Evolutionary conservation across 179 eudicot species (phyloP).

Genomic region (Actinidia chinensis): DNA sequence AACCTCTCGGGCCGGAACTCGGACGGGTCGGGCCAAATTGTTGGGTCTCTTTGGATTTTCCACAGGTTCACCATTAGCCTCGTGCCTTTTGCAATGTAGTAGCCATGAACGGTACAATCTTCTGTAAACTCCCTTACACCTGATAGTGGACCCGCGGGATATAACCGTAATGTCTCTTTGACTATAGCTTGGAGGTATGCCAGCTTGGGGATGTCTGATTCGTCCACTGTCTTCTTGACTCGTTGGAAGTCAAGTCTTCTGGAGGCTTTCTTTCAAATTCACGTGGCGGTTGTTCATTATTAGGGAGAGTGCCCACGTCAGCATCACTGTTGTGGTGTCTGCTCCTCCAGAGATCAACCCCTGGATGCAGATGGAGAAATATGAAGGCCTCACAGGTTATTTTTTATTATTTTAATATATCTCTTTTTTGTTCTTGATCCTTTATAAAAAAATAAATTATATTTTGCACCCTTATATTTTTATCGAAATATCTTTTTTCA

Average conservation of each 20-base stretch:
- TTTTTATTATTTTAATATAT: no score
- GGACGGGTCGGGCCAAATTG: slow-evolving; percentile 10
- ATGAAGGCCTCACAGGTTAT: not conserved
- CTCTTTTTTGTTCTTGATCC: no score
- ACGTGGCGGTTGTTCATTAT: slow-evolving; percentile 17
- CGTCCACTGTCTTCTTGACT: slow-evolving; percentile 16
- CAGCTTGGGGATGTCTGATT: slow-evolving; percentile 18
- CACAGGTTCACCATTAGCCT: slow-evolving; percentile 7
- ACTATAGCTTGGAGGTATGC: slow-evolving; percentile 26
- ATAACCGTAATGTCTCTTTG: slow-evolving; percentile 23
- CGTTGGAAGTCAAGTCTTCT: slow-evolving; percentile 20
- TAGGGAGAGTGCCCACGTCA: slow-evolving; percentile 34
- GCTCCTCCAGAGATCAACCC: slow-evolving; percentile 16
- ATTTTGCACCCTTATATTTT: no score
- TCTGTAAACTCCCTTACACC: not conserved
- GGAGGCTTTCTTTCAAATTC: slow-evolving; percentile 11
- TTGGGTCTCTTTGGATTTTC: slow-evolving; percentile 22
- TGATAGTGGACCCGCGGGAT: slow-evolving; percentile 14
- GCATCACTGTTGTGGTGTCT: slow-evolving; percentile 17
- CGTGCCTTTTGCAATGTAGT: slow-evolving; percentile 19
- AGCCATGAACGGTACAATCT: slow-evolving; percentile 16
- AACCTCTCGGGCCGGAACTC: slow-evolving; percentile 32
- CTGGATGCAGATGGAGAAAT: not conserved
- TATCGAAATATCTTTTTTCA: no score
- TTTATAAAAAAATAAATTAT: no score